These are phyloP conservation scores for Begonia masoniana DNA, from an alignment of 306 rosid species.

Conservation along the genomic window DNA sequence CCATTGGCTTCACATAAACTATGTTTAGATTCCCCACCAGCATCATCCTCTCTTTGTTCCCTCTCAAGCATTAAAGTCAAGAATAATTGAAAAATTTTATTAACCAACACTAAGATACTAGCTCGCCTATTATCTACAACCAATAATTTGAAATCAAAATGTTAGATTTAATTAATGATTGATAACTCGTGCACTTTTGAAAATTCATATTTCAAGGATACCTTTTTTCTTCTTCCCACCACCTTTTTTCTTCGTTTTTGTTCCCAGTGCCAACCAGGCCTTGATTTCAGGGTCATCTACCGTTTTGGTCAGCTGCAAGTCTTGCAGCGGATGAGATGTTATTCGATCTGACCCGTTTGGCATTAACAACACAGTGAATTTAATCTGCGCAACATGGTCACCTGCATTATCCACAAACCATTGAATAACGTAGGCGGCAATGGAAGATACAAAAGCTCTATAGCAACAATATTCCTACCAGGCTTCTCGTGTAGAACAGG, in stretches of 20 bases:
- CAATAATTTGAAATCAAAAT: no score
- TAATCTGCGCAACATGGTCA: constrained; percentile 72
- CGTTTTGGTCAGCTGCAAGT: constrained; percentile 66
- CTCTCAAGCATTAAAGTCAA: no score
- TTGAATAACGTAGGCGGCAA: not conserved
- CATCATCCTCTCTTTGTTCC: no score
- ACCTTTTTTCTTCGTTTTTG: constrained; percentile 87
- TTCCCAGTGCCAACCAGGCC: constrained; percentile 83
- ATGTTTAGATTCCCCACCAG: no score
- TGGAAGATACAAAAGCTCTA: not conserved
- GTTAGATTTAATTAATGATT: no score
- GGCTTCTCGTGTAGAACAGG: constrained; percentile 94
- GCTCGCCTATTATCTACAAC: no score
- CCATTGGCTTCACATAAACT: no score
- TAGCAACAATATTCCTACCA: constrained; percentile 26
- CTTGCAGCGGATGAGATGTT: constrained; percentile 66
- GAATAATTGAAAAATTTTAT: no score
- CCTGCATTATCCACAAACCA: constrained; percentile 30
- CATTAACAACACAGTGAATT: constrained; percentile 85
- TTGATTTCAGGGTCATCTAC: constrained; percentile 85
- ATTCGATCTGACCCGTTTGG: constrained; percentile 89
- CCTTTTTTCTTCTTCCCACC: constrained; percentile 99
- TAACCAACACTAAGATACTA: no score
- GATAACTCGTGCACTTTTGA: no score
- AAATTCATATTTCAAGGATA: constrained; percentile 6